A percentile compares a stretch with the other conserved stretches of the same genome.
These are phyloP conservation scores for Phytophthora crassamura DNA, from an alignment of 352 stramenopile genomes.

Conservation along the genomic window DNA sequence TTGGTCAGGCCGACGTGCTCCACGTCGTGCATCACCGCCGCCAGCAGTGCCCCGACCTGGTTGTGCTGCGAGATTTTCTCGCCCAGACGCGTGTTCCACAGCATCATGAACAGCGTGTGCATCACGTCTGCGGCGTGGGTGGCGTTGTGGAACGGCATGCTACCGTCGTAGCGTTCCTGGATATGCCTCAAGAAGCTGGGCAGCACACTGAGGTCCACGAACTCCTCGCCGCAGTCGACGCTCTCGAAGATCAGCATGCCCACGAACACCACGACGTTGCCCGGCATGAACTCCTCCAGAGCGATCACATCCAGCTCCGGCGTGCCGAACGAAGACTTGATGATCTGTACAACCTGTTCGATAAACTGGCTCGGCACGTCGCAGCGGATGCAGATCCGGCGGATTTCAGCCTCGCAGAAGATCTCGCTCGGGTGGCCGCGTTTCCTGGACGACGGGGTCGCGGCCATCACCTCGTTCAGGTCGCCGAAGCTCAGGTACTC, in stretches of 20 bases:
- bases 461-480: conserved; percentile 52
- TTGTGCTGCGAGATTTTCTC: conserved; percentile 67
- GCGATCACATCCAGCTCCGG: conserved; percentile 72
- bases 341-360: conserved; percentile 56
- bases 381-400: conserved; percentile 55
- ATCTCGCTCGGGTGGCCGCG: conserved; percentile 50
- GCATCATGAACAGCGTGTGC: conserved; percentile 79
- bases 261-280: conserved; percentile 72
- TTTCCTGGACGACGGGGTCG: conserved; percentile 57
- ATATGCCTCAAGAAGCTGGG: conserved; percentile 64
- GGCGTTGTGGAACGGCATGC: conserved; percentile 85
- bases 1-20: conserved; percentile 83
- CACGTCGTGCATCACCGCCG: conserved; percentile 84
- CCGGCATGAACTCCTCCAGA: conserved; percentile 68
- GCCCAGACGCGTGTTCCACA: conserved; percentile 61
- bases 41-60: conserved; percentile 75
- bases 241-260: conserved; percentile 77
- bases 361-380: conserved; percentile 51
- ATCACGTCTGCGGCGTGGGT: conserved; percentile 83
- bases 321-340: conserved; percentile 66
- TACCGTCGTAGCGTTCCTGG: conserved; percentile 64
- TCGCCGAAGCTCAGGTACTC: conserved; percentile 37
- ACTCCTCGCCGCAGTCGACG: conserved; percentile 59
- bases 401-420: conserved; percentile 58
- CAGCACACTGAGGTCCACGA: conserved; percentile 62